A percentile compares a stretch with the other conserved stretches of the same genome.
phyloP scores from a whole-genome alignment of 1,139 yeast species.

The Lodderomyces parapsilosis region DNA sequence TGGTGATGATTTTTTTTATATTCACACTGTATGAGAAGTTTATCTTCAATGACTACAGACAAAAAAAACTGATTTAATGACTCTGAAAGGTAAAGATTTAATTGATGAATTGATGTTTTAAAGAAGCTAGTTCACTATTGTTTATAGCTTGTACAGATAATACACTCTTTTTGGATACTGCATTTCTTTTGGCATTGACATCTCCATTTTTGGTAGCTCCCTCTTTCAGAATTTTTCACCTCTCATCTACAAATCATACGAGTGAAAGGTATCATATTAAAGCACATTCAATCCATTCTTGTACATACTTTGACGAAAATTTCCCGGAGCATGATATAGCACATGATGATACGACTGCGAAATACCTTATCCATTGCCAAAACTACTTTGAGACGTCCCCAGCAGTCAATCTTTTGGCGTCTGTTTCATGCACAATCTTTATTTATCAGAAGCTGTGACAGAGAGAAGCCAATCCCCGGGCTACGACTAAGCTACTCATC shows the following conservation, averaged over 20 bases:
- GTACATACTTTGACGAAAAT: slow-evolving; percentile 3
- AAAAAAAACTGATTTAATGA: slow-evolving; percentile 75
- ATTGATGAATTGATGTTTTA: neutral
- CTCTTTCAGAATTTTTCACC: slow-evolving; percentile 2
- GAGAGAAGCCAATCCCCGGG: neutral
- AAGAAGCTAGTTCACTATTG: neutral
- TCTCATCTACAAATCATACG: slow-evolving; percentile 4
- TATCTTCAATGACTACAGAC: slow-evolving; percentile 49
- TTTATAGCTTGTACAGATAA: neutral
- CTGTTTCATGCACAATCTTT: neutral
- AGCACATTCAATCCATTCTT: neutral
- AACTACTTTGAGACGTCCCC: neutral
- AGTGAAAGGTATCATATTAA: neutral
- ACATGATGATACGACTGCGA: slow-evolving; percentile 4
- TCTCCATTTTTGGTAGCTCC: neutral
- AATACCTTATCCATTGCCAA: neutral
- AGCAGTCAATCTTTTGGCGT: neutral
- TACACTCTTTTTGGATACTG: no score
- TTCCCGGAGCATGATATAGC: slow-evolving; percentile 2
- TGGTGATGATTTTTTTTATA: slow-evolving; percentile 53
- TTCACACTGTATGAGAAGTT: slow-evolving; percentile 66
- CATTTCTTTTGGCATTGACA: neutral
- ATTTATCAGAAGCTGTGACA: neutral
- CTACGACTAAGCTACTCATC: neutral
- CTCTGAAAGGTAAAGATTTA: slow-evolving; percentile 47